Percentiles rank a stretch among this genome's conserved stretches.
Conservation (phyloP, 2,329 filamentous ascomycete genomes). For the Dactylellina sp. region DNA sequence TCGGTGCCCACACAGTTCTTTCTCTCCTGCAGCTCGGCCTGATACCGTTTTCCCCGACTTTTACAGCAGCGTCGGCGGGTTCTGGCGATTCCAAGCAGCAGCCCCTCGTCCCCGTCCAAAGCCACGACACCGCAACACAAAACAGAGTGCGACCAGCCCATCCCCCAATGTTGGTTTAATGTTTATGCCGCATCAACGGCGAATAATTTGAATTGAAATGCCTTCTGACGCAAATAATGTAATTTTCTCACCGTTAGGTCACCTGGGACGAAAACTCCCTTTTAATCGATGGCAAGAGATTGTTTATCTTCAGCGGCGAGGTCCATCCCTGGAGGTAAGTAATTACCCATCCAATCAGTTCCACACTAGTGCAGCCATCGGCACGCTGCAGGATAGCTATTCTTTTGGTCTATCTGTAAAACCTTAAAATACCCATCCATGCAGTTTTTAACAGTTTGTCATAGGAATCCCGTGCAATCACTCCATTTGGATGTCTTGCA, state of each 20-base stretch:
- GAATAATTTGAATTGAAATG: too few species aligned
- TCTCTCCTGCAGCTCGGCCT: constrained; percentile 20
- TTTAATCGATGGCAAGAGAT: constrained; percentile 75
- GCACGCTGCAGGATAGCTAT: neutral
- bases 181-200: too few species aligned
- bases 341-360: neutral
- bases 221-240: too few species aligned
- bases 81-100: constrained; percentile 16
- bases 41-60: constrained; percentile 11
- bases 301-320: constrained; percentile 79
- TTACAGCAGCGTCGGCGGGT: constrained; percentile 5
- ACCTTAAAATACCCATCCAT: neutral
- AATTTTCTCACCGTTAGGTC: constrained; percentile 64
- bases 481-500: constrained; percentile 73
- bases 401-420: neutral
- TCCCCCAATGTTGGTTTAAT: too few species aligned
- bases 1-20: constrained; percentile 6
- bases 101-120: constrained; percentile 31
- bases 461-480: constrained; percentile 68
- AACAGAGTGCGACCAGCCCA: constrained; percentile 9
- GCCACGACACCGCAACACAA: constrained; percentile 21
- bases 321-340: constrained; percentile 72
- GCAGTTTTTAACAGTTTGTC: constrained; percentile 63
- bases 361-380: too few species aligned
- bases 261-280: constrained; percentile 80